Evolutionary conservation across 2,329 filamentous ascomycete species (phyloP).

Genomic region (Phialocephala sp.): DNA sequence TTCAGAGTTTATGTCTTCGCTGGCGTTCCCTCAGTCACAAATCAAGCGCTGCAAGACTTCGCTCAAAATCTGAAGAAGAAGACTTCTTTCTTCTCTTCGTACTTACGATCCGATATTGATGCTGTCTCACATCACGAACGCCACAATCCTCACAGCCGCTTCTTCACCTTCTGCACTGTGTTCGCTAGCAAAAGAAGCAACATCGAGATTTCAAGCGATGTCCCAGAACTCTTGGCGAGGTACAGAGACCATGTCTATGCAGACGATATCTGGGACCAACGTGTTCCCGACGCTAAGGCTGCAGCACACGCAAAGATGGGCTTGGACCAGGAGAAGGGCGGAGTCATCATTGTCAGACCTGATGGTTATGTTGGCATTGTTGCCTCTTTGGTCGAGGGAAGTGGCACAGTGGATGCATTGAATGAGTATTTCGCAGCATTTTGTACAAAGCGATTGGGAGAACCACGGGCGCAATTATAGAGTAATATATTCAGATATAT

Average conservation of each 20-base stretch:
- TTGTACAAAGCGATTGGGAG: constrained; percentile 63
- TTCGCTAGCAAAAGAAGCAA: constrained; percentile 70
- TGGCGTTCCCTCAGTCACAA: constrained; percentile 66
- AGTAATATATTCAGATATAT: not conserved
- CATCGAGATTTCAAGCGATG: constrained; percentile 74
- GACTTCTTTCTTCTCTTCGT: constrained; percentile 74
- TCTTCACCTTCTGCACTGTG: constrained; percentile 80
- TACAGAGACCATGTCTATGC: constrained; percentile 87
- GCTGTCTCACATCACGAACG: constrained; percentile 76
- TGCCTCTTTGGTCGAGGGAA: constrained; percentile 74
- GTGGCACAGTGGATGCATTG: constrained; percentile 78
- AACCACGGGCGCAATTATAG: constrained; percentile 48
- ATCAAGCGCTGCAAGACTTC: constrained; percentile 72
- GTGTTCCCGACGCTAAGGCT: constrained; percentile 71
- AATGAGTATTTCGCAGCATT: constrained; percentile 84
- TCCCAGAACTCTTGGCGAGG: constrained; percentile 72
- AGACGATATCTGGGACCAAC: constrained; percentile 78
- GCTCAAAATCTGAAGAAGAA: constrained; percentile 67
- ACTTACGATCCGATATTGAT: constrained; percentile 64
- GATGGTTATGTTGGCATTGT: constrained; percentile 88
- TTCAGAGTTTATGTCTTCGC: constrained; percentile 88
- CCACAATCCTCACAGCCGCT: constrained; percentile 82
- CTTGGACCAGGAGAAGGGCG: constrained; percentile 72
- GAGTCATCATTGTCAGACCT: constrained; percentile 82
- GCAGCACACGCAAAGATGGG: constrained; percentile 89